Base-by-base conservation (phyloP, 1,139 yeast species). In the Magnusiomyces ingens region DNA sequence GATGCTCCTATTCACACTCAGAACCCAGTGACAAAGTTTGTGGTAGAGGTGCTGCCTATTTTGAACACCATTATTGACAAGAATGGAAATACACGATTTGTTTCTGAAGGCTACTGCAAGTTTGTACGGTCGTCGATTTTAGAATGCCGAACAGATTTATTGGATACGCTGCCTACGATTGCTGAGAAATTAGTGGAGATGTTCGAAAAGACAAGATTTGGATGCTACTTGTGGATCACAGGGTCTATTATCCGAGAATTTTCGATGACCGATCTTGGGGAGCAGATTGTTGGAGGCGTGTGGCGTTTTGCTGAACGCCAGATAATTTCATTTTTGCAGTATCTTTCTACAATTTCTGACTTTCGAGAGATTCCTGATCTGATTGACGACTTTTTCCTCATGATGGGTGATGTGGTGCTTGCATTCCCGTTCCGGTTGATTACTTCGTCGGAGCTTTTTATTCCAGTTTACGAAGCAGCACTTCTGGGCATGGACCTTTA, bases 141-240 rank as follows among this genome's bases (percentile, higher is more conserved):
- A 64, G 79, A 85, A n/a, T 84, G 80, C 66, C 78, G 80, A 54
- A 73, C 79, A n/a, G 85, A 80, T 63, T 71, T 89, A 57, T 73
- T 77, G 47, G 81, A 85, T 1, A 74, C 85, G 35, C 72, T 91
- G 38, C 80, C 83, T 2, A 75, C 80, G 12, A 76, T 89, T 50
- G 91, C 90, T 1, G 78, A 75, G 54, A 72, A 84, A 58, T 75
- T 88, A 56, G 79, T 76, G 1, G 75, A 76, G 44, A 93, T 94
- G 4, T 91, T 89, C 71, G 76, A 81, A 49, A 71, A 73, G 48
- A 84, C 84, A 37, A 80, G 82, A 46, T 80, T 73, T 64, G 97
- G 97, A 1, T 87, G 96, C 67, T 91, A 85, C 65, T 72, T 91
- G 55, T 91, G 96, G 94, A 94, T 88, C 17, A 84, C 95, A 2